phyloP scores from a whole-genome alignment of 805 yeast species.

The Candida suzukii region DNA sequence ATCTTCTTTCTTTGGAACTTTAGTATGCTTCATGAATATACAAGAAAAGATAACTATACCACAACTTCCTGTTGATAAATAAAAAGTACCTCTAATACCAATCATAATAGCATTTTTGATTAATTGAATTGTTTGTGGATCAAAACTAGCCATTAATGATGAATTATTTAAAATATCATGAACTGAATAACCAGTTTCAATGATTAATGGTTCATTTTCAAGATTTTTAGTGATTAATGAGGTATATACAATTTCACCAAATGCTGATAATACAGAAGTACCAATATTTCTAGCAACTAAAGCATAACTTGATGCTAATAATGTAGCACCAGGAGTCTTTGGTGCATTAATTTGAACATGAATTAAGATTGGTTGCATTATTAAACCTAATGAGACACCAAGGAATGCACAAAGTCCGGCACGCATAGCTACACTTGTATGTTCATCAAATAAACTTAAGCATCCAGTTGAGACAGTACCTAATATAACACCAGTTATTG shows the following conservation, averaged over 20 bases:
- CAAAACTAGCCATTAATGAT: not conserved
- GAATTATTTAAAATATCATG: not conserved
- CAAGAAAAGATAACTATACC: not conserved
- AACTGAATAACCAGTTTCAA: not conserved
- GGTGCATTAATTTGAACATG: conserved; percentile 44
- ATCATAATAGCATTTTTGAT: not conserved
- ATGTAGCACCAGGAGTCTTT: conserved; percentile 40
- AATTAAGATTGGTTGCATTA: conserved; percentile 36
- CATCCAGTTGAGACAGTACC: conserved; percentile 39
- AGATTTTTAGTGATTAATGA: conserved; percentile 2
- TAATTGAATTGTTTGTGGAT: not conserved
- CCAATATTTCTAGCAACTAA: conserved; percentile 39
- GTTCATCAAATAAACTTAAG: conserved; percentile 30
- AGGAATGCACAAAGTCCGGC: conserved; percentile 38
- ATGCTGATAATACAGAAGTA: conserved; percentile 36
- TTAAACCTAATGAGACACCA: conserved; percentile 40
- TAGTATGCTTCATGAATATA: not conserved
- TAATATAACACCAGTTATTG: conserved; percentile 26
- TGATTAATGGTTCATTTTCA: not conserved
- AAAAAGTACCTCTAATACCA: not conserved
- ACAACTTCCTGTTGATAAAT: not conserved
- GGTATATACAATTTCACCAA: conserved; percentile 34
- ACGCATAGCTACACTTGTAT: conserved; percentile 27
- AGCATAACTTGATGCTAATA: conserved; percentile 39
- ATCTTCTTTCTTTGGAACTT: not conserved